Base-by-base conservation (phyloP, 2,329 filamentous ascomycete species). In the Hypoxylon rubiginosum region DNA sequence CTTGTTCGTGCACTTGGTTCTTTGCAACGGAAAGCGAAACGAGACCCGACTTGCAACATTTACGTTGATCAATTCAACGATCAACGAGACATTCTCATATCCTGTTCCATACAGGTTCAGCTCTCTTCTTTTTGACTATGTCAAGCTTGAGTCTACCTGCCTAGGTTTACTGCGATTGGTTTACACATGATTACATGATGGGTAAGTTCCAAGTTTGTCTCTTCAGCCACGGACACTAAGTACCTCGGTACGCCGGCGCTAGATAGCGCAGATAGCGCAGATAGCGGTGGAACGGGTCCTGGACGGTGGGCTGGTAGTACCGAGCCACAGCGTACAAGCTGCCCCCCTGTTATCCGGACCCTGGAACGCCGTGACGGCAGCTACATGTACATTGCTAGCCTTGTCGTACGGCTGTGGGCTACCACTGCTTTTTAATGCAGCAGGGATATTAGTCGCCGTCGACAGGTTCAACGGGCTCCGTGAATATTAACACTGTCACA, bases 381-480 rank as follows among this genome's bases (percentile, higher is more conserved):
- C 52, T 43, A 43, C 39, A 5, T n/a, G n/a, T n/a, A n/a, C n/a
- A n/a, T n/a, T 17, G 39, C 36, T 58, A 69, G 66, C 59, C 66
- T 69, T 41, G 66, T 67, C 57, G 57, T 55, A 64, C 66, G 60
- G 67, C 67, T 67, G 41, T 41, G 63, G 57, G 63, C 63, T 62
- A 32, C 39, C 8, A 43, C 49, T 36, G 45, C n/a, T 56, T 66
- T 34, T 54, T 26, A 8, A 4, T 19, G 7, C 6, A 32, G 26
- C 21, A 48, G 28, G 15, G 51, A 36, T 28, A 59, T 52, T 46
- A 58, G 62, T 58, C 63, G 68, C 54, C 58, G 62, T 61, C 64
- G 70, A 73, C 66, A 59, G 46, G 26, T n/a, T 17, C 17, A 55
- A 45, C 30, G 66, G n/a, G 57, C 68, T 66, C 70, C 68, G 72